These are phyloP conservation scores for Phytophthora agathidicida DNA, from an alignment of 352 stramenopile species.

Conservation along the genomic window DNA sequence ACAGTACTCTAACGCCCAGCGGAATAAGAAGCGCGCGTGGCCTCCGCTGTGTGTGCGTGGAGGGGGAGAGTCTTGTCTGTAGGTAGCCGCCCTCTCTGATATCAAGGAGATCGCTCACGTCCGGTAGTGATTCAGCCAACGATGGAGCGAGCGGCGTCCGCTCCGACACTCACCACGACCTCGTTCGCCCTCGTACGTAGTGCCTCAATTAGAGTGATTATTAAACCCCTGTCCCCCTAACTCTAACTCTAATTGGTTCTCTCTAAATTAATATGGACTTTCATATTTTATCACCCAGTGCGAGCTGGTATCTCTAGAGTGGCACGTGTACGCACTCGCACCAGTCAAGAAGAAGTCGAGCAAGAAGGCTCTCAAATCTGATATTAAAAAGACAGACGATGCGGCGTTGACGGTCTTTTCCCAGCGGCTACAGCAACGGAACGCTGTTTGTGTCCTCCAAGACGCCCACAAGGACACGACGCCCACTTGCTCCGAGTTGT, in stretches of 20 bases:
- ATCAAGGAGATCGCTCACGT: background rate
- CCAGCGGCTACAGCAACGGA: slow-evolving; percentile 45
- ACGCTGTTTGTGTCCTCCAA: slow-evolving; percentile 39
- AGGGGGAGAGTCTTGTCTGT: too few species aligned
- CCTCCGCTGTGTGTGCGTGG: slow-evolving; percentile 14
- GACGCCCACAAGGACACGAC: background rate
- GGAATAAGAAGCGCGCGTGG: slow-evolving; percentile 20
- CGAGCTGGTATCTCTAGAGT: slow-evolving; percentile 50
- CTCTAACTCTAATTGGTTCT: too few species aligned
- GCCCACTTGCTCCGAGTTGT: slow-evolving; percentile 30
- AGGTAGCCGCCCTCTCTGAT: background rate
- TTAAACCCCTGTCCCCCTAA: too few species aligned
- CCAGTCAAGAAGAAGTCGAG: slow-evolving; percentile 14
- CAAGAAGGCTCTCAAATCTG: slow-evolving; percentile 11
- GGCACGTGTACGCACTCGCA: slow-evolving; percentile 48
- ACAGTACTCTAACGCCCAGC: slow-evolving; percentile 13
- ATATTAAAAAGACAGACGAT: slow-evolving; percentile 11
- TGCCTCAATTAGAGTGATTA: slow-evolving; percentile 4
- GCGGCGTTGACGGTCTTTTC: slow-evolving; percentile 34
- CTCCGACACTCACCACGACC: slow-evolving; percentile 38
- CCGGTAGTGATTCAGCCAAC: slow-evolving; percentile 18
- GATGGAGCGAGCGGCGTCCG: slow-evolving; percentile 42
- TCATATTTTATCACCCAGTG: slow-evolving; percentile 37
- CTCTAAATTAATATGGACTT: slow-evolving; percentile 18
- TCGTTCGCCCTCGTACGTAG: slow-evolving; percentile 53